Conservation (phyloP, 352 stramenopile genomes). For the Stephanocyclus meneghinianus region DNA sequence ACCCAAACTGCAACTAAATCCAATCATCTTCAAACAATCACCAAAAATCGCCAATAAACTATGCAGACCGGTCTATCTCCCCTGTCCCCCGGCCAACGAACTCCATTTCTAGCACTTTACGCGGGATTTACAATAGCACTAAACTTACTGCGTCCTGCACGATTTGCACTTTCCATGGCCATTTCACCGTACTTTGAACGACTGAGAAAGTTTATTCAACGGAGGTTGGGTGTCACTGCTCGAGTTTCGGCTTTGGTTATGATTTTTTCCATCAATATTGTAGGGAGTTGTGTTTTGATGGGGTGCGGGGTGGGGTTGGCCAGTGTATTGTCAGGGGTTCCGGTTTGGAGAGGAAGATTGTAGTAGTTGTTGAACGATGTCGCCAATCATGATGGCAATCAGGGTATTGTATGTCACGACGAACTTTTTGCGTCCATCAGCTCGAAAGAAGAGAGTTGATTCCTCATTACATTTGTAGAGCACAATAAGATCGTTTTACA, state of each 20-base stretch:
- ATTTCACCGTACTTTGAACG: slow-evolving; percentile 75
- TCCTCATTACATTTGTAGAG: too few species aligned
- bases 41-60: background rate
- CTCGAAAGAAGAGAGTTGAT: background rate
- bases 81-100: slow-evolving; percentile 75
- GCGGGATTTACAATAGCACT: slow-evolving; percentile 78
- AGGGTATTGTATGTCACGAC: too few species aligned
- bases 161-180: slow-evolving; percentile 69
- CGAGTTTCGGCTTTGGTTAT: slow-evolving; percentile 55
- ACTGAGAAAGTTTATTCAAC: slow-evolving; percentile 63
- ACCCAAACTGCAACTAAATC: too few species aligned
- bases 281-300: slow-evolving; percentile 70
- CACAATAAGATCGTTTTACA: too few species aligned
- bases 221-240: slow-evolving; percentile 45
- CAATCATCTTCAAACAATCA: slow-evolving; percentile 15
- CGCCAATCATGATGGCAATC: too few species aligned
- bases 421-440: background rate
- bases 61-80: slow-evolving; percentile 67
- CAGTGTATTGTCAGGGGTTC: slow-evolving; percentile 58
- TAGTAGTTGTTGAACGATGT: background rate
- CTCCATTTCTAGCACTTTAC: slow-evolving; percentile 80
- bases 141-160: slow-evolving; percentile 78
- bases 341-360: slow-evolving; percentile 37
- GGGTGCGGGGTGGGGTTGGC: slow-evolving; percentile 66
- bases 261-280: slow-evolving; percentile 76